Base-by-base conservation (phyloP, 2,329 filamentous ascomycete species). In the Tympanopsis confertula region DNA sequence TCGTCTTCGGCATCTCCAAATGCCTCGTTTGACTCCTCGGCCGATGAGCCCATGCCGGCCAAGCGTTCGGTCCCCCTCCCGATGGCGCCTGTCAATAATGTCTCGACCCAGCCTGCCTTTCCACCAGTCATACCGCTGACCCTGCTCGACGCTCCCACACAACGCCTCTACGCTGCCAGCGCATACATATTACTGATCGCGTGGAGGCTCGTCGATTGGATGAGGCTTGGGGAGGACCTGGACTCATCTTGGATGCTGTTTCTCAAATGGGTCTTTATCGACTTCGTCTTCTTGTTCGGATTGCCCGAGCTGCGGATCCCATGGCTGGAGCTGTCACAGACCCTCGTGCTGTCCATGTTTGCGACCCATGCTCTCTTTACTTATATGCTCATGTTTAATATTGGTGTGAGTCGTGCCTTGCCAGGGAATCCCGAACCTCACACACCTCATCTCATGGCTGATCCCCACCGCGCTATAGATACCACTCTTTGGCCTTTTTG, bases 291-390 rank as follows among this genome's bases (percentile, higher is more conserved):
- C 56, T 68, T 96, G 44, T 94, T 93, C 56, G 84, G 84, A 5
- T 63, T 98, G 39, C 89, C 93, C 14, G 74, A 84, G 47, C 59
- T 98, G 49, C 78, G 85, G 55, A 94, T 98, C 70, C 91, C 91
- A 41, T 98, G 91, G 93, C 68, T 98, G 41, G 87, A 96, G 65
- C 86, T 89, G 65, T 86, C 85, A 32, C 83, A 85, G 51, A 70
- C 74, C 26, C 78, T 79, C 1, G 82, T 85, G 39, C 71, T 82
- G 30, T 65, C 73, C 20, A 61, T 88, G 15, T 93, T 91, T 51
- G 57, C 83, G 35, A 47, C 69, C 3, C 87, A 95, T 56, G 71
- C 81, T 3, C 53, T 82, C 2, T 58, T 85, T 38, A 86, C 94
- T 63, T 82, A 79, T 48, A 79, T 94, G 65, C 63, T 95, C 48